These are phyloP conservation scores for Calonectria naviculata DNA, from an alignment of 2,329 filamentous ascomycete species.

Conservation along the genomic window DNA sequence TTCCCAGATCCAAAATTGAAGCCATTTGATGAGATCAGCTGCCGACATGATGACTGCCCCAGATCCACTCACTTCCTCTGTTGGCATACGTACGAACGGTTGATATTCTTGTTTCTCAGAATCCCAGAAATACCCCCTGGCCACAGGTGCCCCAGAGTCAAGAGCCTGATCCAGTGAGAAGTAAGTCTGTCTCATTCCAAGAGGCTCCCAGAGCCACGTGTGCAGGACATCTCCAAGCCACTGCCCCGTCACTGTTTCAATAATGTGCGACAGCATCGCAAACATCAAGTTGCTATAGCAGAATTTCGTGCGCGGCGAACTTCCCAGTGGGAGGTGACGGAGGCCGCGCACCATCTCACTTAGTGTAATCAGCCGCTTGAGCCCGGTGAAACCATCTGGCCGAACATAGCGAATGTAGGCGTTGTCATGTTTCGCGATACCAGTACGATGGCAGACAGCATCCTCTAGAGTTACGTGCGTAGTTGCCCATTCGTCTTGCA, in stretches of 20 bases:
- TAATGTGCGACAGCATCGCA: constrained; percentile 51
- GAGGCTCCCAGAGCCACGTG: constrained; percentile 51
- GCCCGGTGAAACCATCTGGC: neutral
- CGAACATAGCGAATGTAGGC: constrained; percentile 11
- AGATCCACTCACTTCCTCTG: constrained; percentile 36
- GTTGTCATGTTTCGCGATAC: constrained; percentile 55
- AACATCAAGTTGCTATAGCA: constrained; percentile 64
- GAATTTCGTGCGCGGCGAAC: constrained; percentile 54
- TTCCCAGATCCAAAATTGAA: neutral
- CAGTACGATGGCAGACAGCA: constrained; percentile 60
- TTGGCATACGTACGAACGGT: neutral
- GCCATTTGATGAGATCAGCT: neutral
- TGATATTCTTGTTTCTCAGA: constrained; percentile 32
- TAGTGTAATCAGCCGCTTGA: constrained; percentile 13
- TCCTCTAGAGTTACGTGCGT: constrained; percentile 61
- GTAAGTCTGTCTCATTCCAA: constrained; percentile 56
- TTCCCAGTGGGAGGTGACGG: constrained; percentile 55
- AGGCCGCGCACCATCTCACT: constrained; percentile 49
- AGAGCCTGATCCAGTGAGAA: constrained; percentile 36
- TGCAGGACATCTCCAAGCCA: constrained; percentile 52
- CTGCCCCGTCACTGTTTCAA: constrained; percentile 49
- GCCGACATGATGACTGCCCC: constrained; percentile 54
- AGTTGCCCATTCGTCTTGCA: constrained; percentile 55
- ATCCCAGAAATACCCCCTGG: constrained; percentile 52
- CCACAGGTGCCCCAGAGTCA: constrained; percentile 39